Base-by-base conservation (phyloP, 2,329 filamentous ascomycete genomes). In the Trichocomaceae sp. region DNA sequence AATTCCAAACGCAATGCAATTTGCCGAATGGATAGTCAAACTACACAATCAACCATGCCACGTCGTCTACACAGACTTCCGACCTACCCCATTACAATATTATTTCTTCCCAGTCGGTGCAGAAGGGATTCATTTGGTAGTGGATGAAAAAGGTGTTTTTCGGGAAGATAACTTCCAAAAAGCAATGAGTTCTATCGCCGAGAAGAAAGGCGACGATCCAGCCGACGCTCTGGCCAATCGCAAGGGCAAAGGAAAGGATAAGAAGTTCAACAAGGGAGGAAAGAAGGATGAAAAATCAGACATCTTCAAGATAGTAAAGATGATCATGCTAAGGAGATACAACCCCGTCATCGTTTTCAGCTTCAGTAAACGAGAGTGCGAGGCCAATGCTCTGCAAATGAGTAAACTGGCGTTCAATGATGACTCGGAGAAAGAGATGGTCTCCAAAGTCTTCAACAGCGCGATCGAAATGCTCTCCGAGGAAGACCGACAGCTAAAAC, bases 271-370 rank as follows among this genome's bases (percentile, higher is more conserved):
- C 72, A 96, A 95, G 73, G 90, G 90, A 49, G 88, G 88, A 52
- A 81, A 82, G 42, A 81, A 86, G 58, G 83, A 35, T 35, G 31
- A 80, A 26, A 76, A 83, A 13, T 84, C 84, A 1, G 93, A 99
- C 72, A 96, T 99, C 58, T 90, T 90, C 77, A 97, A 96, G 79
- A 96, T 99, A 65, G 88, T 99, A 62, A 88, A 88, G 72, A 99
- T 99, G 93, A 95, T 97, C 63, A 95, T 99, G 86, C 81, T 89
- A 74, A 96, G 91, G 76, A 93, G 88, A 68, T 95, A 93, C 74
- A 96, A 99, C 66, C 93, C 93, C 0, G 93, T 97, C 64, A 99
- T 99, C 68, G 90, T 99, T 39, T 99, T 99, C 82, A 97, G 92
- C 73, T 99, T 99, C 77, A 96, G 91, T 79, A 99, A 99, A 77